Evolutionary conservation across 2,329 filamentous ascomycete species (phyloP), one percentile per base, ranked within the genome.

Genomic region (Zymoseptoria brevis): DNA sequence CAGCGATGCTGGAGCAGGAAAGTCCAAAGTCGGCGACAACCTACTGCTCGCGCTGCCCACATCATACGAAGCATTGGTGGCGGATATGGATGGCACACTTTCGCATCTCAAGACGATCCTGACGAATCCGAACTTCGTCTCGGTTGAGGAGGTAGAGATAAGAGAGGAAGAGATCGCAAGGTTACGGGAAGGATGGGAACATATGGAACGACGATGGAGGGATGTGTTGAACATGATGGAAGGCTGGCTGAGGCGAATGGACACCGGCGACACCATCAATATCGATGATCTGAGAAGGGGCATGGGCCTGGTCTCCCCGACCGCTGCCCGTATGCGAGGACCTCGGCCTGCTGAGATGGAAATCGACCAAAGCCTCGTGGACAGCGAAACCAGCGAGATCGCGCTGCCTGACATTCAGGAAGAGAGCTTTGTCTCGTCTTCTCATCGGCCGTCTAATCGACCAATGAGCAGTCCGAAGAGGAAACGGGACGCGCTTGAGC

Each of bases 41-140:
- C 74, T 77, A 67, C 69, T 71, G 59, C 73, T 79, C 53, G 75
- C 78, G 2, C 74, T 80, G 21, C 81, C 83, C n/a, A 79, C 80
- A 1, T 82, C 81, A 16, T 85, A 90, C 66, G 88, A 92, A 51
- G 81, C 79, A 5, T 75, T 97, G 62, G 84, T 87, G 0, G 71
- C 76, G 8, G 88, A 95, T 64, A 84, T 96, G 75, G 87, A 92
- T 56, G 79, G 79, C 6, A 86, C 96, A 8, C 80, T 97, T 61
- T 85, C 88, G 35, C 90, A 96, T 70, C 82, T 99, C 64, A 84
- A 88, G 64, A 87, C 83, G 2, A 83, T 99, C 45, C 80, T 99
- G 51, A 96, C 91, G 8, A 97, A 97, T 69, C 94, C 94, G 1
- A 96, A 92, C 2, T 99, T 97, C 72, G 94, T 96, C 13, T 89